phyloP scores from a whole-genome alignment of 176 grass and related monocot species.

The Sorghum bicolor region DNA sequence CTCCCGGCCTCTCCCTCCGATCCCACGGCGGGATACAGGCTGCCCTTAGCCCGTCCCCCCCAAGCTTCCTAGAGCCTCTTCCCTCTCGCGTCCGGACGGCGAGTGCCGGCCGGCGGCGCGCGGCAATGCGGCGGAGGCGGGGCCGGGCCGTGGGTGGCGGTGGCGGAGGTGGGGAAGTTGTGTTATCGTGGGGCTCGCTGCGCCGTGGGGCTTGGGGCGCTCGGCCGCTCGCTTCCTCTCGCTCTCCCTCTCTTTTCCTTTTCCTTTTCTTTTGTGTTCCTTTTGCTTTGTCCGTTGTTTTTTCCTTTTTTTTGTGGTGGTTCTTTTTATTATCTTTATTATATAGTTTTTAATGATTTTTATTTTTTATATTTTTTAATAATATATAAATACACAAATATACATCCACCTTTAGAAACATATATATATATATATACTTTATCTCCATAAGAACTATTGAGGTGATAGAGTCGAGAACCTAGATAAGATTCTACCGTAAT shows the following conservation, averaged over 20 bases:
- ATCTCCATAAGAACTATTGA: too few species aligned
- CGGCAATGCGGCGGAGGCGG: slow-evolving; percentile 10
- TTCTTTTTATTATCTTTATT: too few species aligned
- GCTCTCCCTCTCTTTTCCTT: not conserved
- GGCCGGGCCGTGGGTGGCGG: not conserved
- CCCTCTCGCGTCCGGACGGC: not conserved
- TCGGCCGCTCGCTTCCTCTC: not conserved
- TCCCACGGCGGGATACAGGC: not conserved
- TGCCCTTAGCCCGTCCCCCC: not conserved
- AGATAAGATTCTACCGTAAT: too few species aligned
- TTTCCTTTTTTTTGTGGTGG: too few species aligned
- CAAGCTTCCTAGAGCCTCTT: not conserved
- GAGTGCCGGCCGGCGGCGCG: not conserved
- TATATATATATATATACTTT: too few species aligned
- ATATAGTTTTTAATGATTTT: too few species aligned
- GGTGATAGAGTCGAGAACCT: accelerated
- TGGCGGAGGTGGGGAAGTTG: not conserved
- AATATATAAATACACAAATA: too few species aligned
- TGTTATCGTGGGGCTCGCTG: not conserved
- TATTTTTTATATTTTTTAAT: too few species aligned
- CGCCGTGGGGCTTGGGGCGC: slow-evolving; percentile 1
- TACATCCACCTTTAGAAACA: too few species aligned
- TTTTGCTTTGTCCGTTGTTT: not conserved
- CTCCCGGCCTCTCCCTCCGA: not conserved
- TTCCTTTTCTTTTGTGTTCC: not conserved